Evolutionary conservation across 2,329 filamentous ascomycete genomes (phyloP).

Genomic region (Fusarium mexicanum): DNA sequence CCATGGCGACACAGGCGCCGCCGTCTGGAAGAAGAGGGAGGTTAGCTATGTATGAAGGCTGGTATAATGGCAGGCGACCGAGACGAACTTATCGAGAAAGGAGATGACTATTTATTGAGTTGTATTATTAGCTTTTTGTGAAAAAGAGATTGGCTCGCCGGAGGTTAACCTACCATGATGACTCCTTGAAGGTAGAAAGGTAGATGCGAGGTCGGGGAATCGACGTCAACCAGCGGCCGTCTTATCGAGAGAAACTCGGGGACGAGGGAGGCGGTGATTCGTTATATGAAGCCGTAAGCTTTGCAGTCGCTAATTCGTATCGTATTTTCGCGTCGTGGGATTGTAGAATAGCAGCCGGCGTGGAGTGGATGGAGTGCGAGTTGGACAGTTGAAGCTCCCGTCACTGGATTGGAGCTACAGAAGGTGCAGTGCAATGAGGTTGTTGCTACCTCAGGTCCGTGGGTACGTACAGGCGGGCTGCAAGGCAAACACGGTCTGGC

Average conservation of each 20-base stretch:
- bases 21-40: constrained; percentile 64
- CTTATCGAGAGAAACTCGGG: constrained; percentile 16
- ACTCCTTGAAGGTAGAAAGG: constrained; percentile 23
- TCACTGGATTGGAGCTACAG: constrained; percentile 32
- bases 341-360: constrained; percentile 16
- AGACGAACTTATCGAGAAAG: constrained; percentile 91
- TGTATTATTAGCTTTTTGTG: constrained; percentile 44
- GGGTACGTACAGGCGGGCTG: constrained; percentile 37
- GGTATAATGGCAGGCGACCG: neutral
- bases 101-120: constrained; percentile 72
- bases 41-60: constrained; percentile 20
- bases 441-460: constrained; percentile 18
- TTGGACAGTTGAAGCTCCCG: constrained; percentile 38
- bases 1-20: constrained; percentile 97
- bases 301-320: constrained; percentile 14
- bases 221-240: constrained; percentile 38
- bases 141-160: neutral
- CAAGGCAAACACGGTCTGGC: constrained; percentile 58
- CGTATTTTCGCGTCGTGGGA: constrained; percentile 6
- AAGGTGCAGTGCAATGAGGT: constrained; percentile 31
- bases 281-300: neutral
- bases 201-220: constrained; percentile 35
- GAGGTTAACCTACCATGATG: constrained; percentile 45
- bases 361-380: constrained; percentile 33
- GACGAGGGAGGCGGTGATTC: neutral